Conservation (phyloP, 139 green algal species). For the Auxenochlorella protothecoides region DNA sequence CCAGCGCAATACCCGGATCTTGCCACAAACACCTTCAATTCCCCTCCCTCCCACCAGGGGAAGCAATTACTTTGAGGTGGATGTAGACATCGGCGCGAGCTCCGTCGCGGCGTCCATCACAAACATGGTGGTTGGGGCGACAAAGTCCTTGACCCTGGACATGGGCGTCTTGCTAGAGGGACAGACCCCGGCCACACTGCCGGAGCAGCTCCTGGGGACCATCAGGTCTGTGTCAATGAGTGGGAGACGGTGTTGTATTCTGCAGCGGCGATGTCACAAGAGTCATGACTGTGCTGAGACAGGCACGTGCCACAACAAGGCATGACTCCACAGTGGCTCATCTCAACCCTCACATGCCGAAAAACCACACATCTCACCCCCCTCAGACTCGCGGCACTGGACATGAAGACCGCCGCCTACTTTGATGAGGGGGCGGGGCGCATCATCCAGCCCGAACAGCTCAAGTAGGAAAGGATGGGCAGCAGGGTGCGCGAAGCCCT, state of each 20-base stretch:
- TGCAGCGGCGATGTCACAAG: background rate
- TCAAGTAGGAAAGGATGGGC: background rate
- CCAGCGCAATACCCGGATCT: no score
- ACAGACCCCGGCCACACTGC: conserved; percentile 15
- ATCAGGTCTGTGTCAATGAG: background rate
- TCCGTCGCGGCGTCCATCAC: conserved; percentile 23
- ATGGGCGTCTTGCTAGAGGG: conserved; percentile 28
- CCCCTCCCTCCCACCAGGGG: background rate
- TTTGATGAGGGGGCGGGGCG: conserved; percentile 20
- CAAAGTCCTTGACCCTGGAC: conserved; percentile 25
- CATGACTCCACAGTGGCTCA: background rate
- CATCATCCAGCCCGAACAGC: conserved; percentile 2
- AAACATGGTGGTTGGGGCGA: conserved; percentile 26
- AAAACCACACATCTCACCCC: background rate
- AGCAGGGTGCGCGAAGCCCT: background rate
- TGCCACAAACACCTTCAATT: no score
- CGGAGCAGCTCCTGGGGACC: conserved; percentile 29
- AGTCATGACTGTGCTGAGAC: background rate
- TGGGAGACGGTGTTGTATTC: background rate
- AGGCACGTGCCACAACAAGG: background rate
- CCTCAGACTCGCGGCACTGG: conserved; percentile 1
- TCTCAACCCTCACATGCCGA: background rate
- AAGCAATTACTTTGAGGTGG: conserved; percentile 27
- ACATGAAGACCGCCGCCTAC: conserved; percentile 20
- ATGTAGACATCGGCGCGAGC: conserved; percentile 29